Conservation (phyloP, 2,329 filamentous ascomycete species). For the Capronia coronata region DNA sequence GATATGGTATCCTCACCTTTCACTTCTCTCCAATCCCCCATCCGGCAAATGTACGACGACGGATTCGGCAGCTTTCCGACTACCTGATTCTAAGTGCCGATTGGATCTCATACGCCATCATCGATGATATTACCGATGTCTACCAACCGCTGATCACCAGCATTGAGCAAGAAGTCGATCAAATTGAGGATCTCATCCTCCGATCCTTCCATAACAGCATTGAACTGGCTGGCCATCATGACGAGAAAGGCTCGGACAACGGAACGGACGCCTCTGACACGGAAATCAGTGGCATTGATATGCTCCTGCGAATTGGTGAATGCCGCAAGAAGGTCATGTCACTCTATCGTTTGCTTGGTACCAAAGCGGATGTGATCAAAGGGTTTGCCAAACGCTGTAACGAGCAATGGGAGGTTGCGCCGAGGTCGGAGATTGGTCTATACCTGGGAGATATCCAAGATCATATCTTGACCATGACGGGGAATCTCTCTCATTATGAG, state of each 20-base stretch:
- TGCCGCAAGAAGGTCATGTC: slow-evolving; percentile 97
- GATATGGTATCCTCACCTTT: slow-evolving; percentile 90
- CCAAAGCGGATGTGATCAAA: slow-evolving; percentile 98
- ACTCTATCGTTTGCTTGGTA: slow-evolving; percentile 83
- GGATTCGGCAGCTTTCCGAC: slow-evolving; percentile 87
- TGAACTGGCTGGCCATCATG: slow-evolving; percentile 32
- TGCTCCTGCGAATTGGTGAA: slow-evolving; percentile 87
- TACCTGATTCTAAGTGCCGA: slow-evolving; percentile 89
- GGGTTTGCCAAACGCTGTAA: slow-evolving; percentile 98
- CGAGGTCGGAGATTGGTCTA: slow-evolving; percentile 89
- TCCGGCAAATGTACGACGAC: slow-evolving; percentile 86
- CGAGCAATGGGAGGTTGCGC: slow-evolving; percentile 94
- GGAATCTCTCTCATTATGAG: slow-evolving; percentile 91
- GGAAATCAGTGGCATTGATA: slow-evolving; percentile 59
- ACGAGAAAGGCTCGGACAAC: slow-evolving; percentile 39
- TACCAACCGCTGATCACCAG: slow-evolving; percentile 86
- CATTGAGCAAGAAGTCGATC: slow-evolving; percentile 94
- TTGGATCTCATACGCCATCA: slow-evolving; percentile 97
- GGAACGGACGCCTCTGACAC: slow-evolving; percentile 38
- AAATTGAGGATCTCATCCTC: slow-evolving; percentile 89
- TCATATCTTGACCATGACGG: slow-evolving; percentile 98
- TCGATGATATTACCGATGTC: slow-evolving; percentile 96
- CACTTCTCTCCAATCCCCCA: slow-evolving; percentile 92
- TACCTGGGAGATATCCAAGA: slow-evolving; percentile 98
- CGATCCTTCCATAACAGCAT: slow-evolving; percentile 60